phyloP scores from a whole-genome alignment of 768 basidiomycete genomes.

The Exsudoporus frostii region DNA sequence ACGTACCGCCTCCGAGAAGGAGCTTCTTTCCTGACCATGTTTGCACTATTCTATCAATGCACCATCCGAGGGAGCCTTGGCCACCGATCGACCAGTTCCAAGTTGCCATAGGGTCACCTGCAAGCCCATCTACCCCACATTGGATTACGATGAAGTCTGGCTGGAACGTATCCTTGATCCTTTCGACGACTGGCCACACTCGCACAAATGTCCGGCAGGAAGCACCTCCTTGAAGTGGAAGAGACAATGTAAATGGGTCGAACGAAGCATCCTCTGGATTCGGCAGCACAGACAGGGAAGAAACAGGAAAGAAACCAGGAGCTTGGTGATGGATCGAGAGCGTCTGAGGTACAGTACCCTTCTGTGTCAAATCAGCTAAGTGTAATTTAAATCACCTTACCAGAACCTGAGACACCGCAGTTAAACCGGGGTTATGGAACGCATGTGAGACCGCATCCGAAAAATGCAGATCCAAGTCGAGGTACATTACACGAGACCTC shows the following conservation, averaged over 20 bases:
- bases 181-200: conserved; percentile 65
- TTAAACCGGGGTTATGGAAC: conserved; percentile 45
- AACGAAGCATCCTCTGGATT: conserved; percentile 29
- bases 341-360: conserved; percentile 41
- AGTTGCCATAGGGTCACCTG: conserved; percentile 74
- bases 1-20: conserved; percentile 72
- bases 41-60: conserved; percentile 46
- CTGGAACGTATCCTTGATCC: conserved; percentile 53
- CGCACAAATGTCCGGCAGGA: conserved; percentile 57
- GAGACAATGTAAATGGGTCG: conserved; percentile 70
- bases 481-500: conserved; percentile 74
- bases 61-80: conserved; percentile 70
- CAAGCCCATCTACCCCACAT: conserved; percentile 84
- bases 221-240: conserved; percentile 76
- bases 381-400: conserved; percentile 30
- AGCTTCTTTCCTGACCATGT: conserved; percentile 61
- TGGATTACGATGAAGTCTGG: conserved; percentile 84
- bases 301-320: conserved; percentile 80
- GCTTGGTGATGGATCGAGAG: conserved; percentile 82
- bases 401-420: conserved; percentile 42
- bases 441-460: conserved; percentile 86
- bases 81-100: conserved; percentile 68
- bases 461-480: conserved; percentile 91
- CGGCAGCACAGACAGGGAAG: conserved; percentile 49
- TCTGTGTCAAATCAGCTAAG: not conserved